phyloP scores from a whole-genome alignment of 345 rosid genomes.

The Pistacia atlantica region DNA sequence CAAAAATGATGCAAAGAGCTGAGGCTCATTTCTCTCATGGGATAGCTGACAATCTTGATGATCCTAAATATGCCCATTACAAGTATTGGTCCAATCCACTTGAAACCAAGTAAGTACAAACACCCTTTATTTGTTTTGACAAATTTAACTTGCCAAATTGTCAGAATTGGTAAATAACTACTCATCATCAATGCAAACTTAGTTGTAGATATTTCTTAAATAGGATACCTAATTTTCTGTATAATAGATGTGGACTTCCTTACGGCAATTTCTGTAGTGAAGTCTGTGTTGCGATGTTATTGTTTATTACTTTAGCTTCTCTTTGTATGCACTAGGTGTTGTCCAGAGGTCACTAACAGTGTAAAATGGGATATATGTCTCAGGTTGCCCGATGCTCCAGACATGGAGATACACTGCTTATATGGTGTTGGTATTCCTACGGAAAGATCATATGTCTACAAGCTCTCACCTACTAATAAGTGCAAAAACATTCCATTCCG shows the following conservation, averaged over 20 bases:
- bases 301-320: not conserved
- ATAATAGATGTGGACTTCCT: not conserved
- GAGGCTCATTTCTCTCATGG: slow-evolving; percentile 81
- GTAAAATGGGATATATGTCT: slow-evolving; percentile 8
- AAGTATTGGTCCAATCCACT: slow-evolving; percentile 86
- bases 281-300: not conserved
- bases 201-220: no score
- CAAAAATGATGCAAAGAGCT: slow-evolving; percentile 64
- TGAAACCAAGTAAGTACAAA: slow-evolving; percentile 55
- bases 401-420: slow-evolving; percentile 66
- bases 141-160: not conserved
- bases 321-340: not conserved
- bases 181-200: not conserved
- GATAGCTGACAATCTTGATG: slow-evolving; percentile 64
- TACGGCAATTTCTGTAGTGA: not conserved
- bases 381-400: slow-evolving; percentile 74
- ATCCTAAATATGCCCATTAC: slow-evolving; percentile 60
- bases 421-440: slow-evolving; percentile 79
- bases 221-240: not conserved
- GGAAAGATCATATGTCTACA: slow-evolving; percentile 70
- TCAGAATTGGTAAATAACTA: no score
- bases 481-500: slow-evolving; percentile 68
- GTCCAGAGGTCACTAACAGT: not conserved
- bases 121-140: not conserved
- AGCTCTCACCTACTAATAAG: slow-evolving; percentile 40